Percentiles rank a stretch among this genome's conserved stretches.
Evolutionary conservation across 257 asterid species (phyloP).

Genomic region (Solanum ossicruentum): DNA sequence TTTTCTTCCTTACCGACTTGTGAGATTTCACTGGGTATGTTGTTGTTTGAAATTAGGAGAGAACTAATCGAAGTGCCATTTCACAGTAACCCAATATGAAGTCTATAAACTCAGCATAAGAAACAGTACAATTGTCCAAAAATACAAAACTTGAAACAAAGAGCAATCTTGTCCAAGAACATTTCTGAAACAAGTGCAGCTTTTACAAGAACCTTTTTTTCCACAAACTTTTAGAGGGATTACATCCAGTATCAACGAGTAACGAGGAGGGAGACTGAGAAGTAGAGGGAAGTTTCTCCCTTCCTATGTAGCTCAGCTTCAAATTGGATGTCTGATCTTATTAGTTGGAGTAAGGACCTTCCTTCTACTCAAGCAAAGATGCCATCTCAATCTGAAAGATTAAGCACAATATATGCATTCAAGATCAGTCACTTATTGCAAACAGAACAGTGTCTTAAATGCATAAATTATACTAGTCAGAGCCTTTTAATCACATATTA

Average conservation of each 20-base stretch:
- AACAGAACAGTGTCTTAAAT: background rate
- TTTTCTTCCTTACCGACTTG: too few species aligned
- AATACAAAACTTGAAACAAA: background rate
- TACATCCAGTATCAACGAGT: background rate
- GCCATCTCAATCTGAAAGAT: slow-evolving; percentile 91
- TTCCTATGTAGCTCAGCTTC: background rate
- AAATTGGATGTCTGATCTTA: background rate
- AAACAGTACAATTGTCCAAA: background rate
- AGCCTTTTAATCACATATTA: too few species aligned
- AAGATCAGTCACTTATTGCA: background rate
- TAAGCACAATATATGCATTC: background rate
- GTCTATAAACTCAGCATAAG: background rate
- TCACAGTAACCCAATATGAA: background rate
- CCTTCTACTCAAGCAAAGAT: slow-evolving; percentile 41
- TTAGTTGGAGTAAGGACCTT: background rate
- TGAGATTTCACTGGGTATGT: too few species aligned
- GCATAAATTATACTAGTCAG: background rate
- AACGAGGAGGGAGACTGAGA: background rate
- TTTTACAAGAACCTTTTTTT: background rate
- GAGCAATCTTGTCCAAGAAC: background rate
- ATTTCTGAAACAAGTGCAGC: background rate
- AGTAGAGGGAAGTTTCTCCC: background rate
- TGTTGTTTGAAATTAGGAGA: background rate
- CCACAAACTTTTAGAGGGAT: background rate
- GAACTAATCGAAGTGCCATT: background rate